phyloP scores from a whole-genome alignment of 495 filamentous ascomycete genomes.

The Xylaria castorea region DNA sequence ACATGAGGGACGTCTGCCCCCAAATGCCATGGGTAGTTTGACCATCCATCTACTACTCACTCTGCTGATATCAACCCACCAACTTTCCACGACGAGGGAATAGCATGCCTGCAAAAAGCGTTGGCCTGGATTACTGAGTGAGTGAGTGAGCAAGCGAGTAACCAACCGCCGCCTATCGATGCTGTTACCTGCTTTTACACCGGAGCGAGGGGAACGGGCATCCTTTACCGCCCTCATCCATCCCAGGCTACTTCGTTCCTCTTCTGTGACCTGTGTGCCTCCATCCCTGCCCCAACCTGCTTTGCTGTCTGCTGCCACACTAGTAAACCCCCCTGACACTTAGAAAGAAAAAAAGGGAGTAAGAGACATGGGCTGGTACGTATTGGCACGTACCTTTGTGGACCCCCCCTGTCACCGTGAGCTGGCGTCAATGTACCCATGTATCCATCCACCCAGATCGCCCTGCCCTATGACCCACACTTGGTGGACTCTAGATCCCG shows the following conservation, averaged over 20 bases:
- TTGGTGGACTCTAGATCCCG: conserved; percentile 33
- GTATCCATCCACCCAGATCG: conserved; percentile 28
- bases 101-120: conserved; percentile 9
- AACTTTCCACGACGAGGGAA: conserved; percentile 6
- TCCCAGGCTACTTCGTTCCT: conserved; percentile 16
- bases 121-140: neutral
- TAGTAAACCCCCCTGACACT: neutral
- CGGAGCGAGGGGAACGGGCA: conserved; percentile 14
- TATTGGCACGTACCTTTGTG: conserved; percentile 22
- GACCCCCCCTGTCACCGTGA: conserved; percentile 22
- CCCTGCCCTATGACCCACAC: conserved; percentile 33
- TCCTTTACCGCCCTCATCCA: conserved; percentile 26
- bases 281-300: conserved; percentile 18
- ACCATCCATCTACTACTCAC: neutral
- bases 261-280: conserved; percentile 18
- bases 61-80: conserved; percentile 20
- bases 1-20: neutral
- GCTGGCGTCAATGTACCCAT: conserved; percentile 23
- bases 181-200: neutral
- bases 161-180: neutral
- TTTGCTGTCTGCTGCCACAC: conserved; percentile 14
- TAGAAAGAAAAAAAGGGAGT: conserved; percentile 19
- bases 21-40: conserved; percentile 18
- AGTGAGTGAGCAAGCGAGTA: neutral
- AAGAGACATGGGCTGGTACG: conserved; percentile 14